Evolutionary conservation across 2,329 filamentous ascomycete species (phyloP).

Genomic region (Alternaria sp.): DNA sequence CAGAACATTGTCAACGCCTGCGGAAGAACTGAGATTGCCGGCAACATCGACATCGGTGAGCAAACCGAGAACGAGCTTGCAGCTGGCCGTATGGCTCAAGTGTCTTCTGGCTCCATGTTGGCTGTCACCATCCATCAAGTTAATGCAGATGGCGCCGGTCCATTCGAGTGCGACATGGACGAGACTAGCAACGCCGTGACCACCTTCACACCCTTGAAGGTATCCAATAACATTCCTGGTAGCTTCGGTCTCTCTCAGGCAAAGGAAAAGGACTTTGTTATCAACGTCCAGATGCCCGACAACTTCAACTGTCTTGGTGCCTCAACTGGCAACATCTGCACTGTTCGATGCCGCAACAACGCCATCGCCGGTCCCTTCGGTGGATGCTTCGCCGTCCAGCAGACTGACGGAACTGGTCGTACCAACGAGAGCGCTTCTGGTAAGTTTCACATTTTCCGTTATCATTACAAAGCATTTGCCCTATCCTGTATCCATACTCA

Average conservation of each 20-base stretch:
- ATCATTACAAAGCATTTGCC: slow-evolving; percentile 6
- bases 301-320: slow-evolving; percentile 63
- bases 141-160: slow-evolving; percentile 72
- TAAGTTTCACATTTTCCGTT: slow-evolving; percentile 28
- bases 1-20: slow-evolving; percentile 52
- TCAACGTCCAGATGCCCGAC: slow-evolving; percentile 65
- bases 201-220: slow-evolving; percentile 60
- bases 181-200: slow-evolving; percentile 60
- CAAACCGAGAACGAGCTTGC: slow-evolving; percentile 50
- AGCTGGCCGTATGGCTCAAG: slow-evolving; percentile 40
- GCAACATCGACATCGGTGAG: slow-evolving; percentile 52
- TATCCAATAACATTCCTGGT: slow-evolving; percentile 68
- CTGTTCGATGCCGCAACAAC: slow-evolving; percentile 69
- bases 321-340: slow-evolving; percentile 68
- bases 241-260: slow-evolving; percentile 66
- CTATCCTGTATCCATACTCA: slow-evolving; percentile 32
- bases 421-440: slow-evolving; percentile 34
- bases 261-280: slow-evolving; percentile 65
- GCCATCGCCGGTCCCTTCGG: slow-evolving; percentile 71
- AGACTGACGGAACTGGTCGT: slow-evolving; percentile 56
- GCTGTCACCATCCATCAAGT: slow-evolving; percentile 62
- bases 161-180: slow-evolving; percentile 72
- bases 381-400: slow-evolving; percentile 67
- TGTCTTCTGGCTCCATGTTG: slow-evolving; percentile 37
- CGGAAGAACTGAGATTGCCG: slow-evolving; percentile 47